Conservation (phyloP, 1,139 yeast genomes). For the Lodderomyces jiufengensis region DNA sequence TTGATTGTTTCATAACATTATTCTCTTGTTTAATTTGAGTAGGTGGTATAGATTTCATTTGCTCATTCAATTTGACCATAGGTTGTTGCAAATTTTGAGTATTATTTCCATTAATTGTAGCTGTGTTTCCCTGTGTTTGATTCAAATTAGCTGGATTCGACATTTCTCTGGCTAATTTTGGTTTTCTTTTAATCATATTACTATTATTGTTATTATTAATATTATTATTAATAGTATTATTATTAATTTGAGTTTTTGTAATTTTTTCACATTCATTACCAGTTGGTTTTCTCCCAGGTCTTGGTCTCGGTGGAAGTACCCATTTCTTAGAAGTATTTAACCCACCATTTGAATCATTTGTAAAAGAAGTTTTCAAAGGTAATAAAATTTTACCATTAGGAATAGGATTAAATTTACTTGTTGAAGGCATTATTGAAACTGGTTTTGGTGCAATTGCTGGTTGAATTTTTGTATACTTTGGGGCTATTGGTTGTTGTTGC, state of each 20-base stretch:
- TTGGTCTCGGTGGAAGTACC: slow-evolving; percentile 65
- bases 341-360: slow-evolving; percentile 21
- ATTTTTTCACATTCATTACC: slow-evolving; percentile 12
- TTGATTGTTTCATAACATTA: too few relatives aligned
- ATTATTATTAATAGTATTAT: too few relatives aligned
- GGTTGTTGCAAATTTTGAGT: too few relatives aligned
- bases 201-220: slow-evolving; percentile 8
- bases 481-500: slow-evolving; percentile 11
- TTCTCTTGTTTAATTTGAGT: too few relatives aligned
- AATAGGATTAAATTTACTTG: slow-evolving; percentile 13
- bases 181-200: slow-evolving; percentile 13
- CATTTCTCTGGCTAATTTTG: slow-evolving; percentile 5
- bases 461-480: slow-evolving; percentile 37
- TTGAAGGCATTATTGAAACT: slow-evolving; percentile 22
- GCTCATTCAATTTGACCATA: too few relatives aligned
- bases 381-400: slow-evolving; percentile 14
- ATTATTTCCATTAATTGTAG: too few relatives aligned
- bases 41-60: too few relatives aligned
- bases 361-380: slow-evolving; percentile 11
- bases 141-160: background rate
- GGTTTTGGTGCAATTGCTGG: slow-evolving; percentile 44
- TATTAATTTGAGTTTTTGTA: background rate
- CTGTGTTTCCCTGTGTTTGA: background rate
- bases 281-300: slow-evolving; percentile 54
- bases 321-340: slow-evolving; percentile 53